Evolutionary conservation across 148 eudicot species (phyloP), one percentile per base, ranked within the genome.

Genomic region (Camellia japonica): DNA sequence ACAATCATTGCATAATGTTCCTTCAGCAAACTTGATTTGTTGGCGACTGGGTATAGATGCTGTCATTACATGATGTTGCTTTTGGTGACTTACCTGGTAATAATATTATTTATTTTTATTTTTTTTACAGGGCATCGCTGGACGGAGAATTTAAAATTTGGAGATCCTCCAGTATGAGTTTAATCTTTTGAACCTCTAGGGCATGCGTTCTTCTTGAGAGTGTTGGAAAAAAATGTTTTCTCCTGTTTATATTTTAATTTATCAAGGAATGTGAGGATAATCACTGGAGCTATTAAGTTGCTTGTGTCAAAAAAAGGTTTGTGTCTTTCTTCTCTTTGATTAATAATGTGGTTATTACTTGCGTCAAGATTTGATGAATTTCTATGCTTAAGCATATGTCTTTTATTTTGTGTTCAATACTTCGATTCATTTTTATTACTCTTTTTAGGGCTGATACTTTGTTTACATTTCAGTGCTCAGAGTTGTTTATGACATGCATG

Each of bases 211-310:
- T 54, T 55, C 68, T 44, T 38, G n/a, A 18, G 30, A 14, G 71
- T n/a, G 58, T 30, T 62, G 0, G 38, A 30, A 44, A 3, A 62
- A 18, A 62, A 13, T 7, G 15, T 14, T 64, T 77, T 63, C 18
- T 64, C 20, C 19, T 62, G 23, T 61, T 74, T 63, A 64, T 65
- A 60, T 67, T 64, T 49, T 65, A 77, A 9, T 77, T 5, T 23
- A 4, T 77, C 71, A 14, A 64, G 61, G 15, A 65, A 77, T 77
- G 23, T 63, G 59, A 77, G 16, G 6, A 30, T 49, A 13, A 23
- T n/a, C 43, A 62, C 8, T 42, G 5, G n/a, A 7, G 38, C 38
- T 61, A 30, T 65, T 1, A 44, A 62, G 19, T 76, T 76, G 68
- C 44, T 49, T 43, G 59, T 52, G 49, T 49, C 9, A 49, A 41